Conservation (phyloP, 768 basidiomycete species). For the Lactarius trivialis region DNA sequence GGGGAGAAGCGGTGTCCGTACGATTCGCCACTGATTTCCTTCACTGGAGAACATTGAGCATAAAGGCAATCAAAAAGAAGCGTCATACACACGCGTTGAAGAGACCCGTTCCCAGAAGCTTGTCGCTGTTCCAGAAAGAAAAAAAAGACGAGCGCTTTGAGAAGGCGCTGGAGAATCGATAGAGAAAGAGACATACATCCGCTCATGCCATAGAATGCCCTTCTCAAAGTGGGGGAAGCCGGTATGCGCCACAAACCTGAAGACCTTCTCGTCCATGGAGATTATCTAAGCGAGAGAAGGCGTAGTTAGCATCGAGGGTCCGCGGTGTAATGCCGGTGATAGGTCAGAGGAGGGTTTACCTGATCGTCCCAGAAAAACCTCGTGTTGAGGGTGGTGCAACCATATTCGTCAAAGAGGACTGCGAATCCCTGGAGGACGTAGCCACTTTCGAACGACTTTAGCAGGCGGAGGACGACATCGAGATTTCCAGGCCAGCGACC, state of each 20-base stretch:
- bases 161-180: neutral
- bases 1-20: conserved; percentile 6
- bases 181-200: conserved; percentile 14
- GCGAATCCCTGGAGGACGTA: conserved; percentile 28
- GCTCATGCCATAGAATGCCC: conserved; percentile 22
- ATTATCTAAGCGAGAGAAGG: conserved; percentile 14
- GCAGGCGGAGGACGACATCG: conserved; percentile 27
- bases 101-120: conserved; percentile 44
- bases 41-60: conserved; percentile 14
- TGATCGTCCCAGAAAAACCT: conserved; percentile 32
- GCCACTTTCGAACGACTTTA: conserved; percentile 23
- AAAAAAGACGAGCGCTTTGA: neutral
- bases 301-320: neutral
- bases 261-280: conserved; percentile 20
- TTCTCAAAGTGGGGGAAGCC: conserved; percentile 23
- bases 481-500: conserved; percentile 32
- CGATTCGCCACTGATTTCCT: conserved; percentile 19
- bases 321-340: neutral
- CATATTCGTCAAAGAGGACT: conserved; percentile 27
- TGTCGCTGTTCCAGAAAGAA: conserved; percentile 14
- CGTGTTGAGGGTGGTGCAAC: conserved; percentile 30
- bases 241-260: conserved; percentile 19
- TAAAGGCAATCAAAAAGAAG: conserved; percentile 16
- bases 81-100: conserved; percentile 43
- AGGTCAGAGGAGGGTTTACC: conserved; percentile 14